Evolutionary conservation across 768 basidiomycete genomes (phyloP), one percentile per base, ranked within the genome.

Genomic region (Russula ochroleuca): DNA sequence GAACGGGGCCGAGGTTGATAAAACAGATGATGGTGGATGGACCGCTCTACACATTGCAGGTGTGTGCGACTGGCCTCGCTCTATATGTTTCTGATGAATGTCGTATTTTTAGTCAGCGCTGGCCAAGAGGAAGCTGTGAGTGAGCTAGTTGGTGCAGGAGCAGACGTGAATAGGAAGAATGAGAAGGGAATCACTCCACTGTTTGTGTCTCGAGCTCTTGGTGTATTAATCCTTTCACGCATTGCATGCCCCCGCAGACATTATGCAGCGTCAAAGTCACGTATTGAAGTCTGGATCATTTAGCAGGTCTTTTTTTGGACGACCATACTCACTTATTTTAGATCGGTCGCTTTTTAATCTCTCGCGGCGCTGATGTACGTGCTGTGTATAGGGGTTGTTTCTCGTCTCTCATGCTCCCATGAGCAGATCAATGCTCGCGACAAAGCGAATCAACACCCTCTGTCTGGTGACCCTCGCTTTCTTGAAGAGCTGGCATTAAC

Each of bases 221-320:
- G 55, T 57, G 35, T 61, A 23, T 35, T 10, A 31, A 10, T n/a
- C 23, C 40, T 13, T 37, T 54, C 28, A 59, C 35, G 72, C 53
- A 48, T 63, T 64, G 37, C 25, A 43, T 67, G 66, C 60, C 65
- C 53, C 49, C 43, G 6, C 61, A 96, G 93, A 69, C 92, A 95
- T 75, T 96, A 96, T 71, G 92, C 93, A 33, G 94, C 93, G 50
- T 96, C 93, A 35, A 95, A 94, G 73, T 88, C 92, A 61, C 88
- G 86, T 49, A 83, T 93, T 66, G 89, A 92, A 71, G 92, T 90
- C 70, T 60, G 52, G 25, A 72, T 57, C 11, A 37, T 40, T 53
- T 28, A 31, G 23, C 35, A 47, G 23, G 15, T n/a, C 19, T 38
- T 35, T n/a, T 38, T 41, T 21, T 25, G 14, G 37, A 51, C 11